These are phyloP conservation scores for Neopestalotiopsis sp. DNA, from an alignment of 2,329 filamentous ascomycete species.

Conservation along the genomic window DNA sequence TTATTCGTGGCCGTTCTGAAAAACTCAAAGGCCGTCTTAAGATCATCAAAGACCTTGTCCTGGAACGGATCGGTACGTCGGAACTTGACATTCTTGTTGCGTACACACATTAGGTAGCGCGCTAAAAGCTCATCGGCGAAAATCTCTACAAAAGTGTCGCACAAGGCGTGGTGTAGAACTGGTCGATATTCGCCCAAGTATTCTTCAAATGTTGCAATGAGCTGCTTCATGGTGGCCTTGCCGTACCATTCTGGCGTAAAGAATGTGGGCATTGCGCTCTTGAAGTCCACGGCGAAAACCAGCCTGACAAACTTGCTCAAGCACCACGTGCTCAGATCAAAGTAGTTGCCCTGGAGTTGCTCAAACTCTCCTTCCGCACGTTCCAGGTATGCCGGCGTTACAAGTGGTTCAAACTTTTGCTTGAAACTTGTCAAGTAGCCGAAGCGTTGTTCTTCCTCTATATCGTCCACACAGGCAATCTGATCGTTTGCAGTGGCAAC, in stretches of 20 bases:
- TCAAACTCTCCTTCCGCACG: conserved; percentile 76
- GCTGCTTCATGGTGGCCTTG: conserved; percentile 86
- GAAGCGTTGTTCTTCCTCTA: conserved; percentile 73
- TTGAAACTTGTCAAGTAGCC: conserved; percentile 89
- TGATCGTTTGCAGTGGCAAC: conserved; percentile 97
- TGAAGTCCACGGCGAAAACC: conserved; percentile 91
- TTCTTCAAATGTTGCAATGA: conserved; percentile 93
- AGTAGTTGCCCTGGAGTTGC: conserved; percentile 84
- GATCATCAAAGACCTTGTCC: conserved; percentile 92
- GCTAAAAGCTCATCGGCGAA: conserved; percentile 90
- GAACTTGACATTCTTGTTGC: conserved; percentile 91
- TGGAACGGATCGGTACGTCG: conserved; percentile 84
- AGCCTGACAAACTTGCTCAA: conserved; percentile 85
- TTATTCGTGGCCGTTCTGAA: conserved; percentile 77
- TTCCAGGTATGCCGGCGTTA: conserved; percentile 80
- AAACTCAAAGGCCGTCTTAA: conserved; percentile 88
- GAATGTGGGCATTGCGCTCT: conserved; percentile 80
- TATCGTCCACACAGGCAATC: conserved; percentile 96
- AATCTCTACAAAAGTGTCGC: conserved; percentile 92
- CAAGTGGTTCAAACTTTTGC: conserved; percentile 79
- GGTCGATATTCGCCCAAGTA: conserved; percentile 87
- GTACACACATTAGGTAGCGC: conserved; percentile 81
- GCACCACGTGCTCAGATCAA: conserved; percentile 93
- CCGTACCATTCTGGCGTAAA: conserved; percentile 92
- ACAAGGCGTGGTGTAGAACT: conserved; percentile 83